These are phyloP conservation scores for Oryza meyeriana DNA, from an alignment of 176 grass and related monocot species.

Conservation along the genomic window DNA sequence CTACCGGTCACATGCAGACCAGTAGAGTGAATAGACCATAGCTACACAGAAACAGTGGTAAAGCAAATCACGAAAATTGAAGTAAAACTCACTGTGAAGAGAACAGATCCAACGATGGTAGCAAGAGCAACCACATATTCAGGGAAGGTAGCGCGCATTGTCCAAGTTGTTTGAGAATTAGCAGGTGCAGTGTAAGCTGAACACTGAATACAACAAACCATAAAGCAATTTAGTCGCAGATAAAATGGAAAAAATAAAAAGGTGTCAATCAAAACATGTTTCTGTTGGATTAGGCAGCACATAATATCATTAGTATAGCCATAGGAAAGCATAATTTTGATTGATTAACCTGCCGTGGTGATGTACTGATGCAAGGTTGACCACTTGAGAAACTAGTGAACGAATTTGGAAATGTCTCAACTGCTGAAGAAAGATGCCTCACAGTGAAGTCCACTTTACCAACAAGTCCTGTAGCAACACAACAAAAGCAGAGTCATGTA, in stretches of 20 bases:
- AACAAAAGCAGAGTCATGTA: conserved; percentile 12
- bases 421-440: conserved; percentile 87
- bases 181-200: conserved; percentile 65
- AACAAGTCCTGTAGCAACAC: conserved; percentile 59
- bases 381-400: conserved; percentile 62
- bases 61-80: conserved; percentile 8
- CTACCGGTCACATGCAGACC: background rate
- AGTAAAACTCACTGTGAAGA: conserved; percentile 70
- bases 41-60: background rate
- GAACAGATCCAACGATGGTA: conserved; percentile 95
- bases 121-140: conserved; percentile 98
- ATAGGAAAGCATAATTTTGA: background rate
- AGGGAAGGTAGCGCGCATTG: conserved; percentile 88
- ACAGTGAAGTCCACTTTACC: conserved; percentile 99
- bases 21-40: background rate
- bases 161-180: conserved; percentile 86
- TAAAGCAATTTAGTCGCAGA: conserved; percentile 18
- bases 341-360: conserved; percentile 43
- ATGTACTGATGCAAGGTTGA: conserved; percentile 70
- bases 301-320: background rate
- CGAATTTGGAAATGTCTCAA: conserved; percentile 60
- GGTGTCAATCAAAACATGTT: background rate
- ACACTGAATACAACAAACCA: conserved; percentile 50
- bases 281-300: background rate
- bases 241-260: background rate